These are phyloP conservation scores for Rhododendron kiyosumense DNA, from an alignment of 148 eudicot genomes.

Conservation along the genomic window DNA sequence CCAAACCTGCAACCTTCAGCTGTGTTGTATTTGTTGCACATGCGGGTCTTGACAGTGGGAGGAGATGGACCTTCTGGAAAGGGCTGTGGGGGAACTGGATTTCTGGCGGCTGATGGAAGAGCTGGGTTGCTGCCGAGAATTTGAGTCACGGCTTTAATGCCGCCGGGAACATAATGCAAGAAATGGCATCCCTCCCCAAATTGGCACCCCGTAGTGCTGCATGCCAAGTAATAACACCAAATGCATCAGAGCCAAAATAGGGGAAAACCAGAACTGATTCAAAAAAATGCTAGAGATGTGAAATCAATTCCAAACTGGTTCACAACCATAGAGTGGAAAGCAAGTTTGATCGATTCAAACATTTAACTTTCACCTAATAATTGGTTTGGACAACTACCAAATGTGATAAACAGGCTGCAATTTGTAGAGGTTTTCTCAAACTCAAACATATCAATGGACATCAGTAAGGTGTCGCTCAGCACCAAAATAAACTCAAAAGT, in stretches of 20 bases:
- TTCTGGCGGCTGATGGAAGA: constrained; percentile 38
- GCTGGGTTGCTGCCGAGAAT: constrained; percentile 44
- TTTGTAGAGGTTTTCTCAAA: not conserved
- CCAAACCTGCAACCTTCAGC: constrained; percentile 87
- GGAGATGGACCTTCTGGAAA: constrained; percentile 46
- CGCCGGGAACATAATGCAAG: constrained; percentile 82
- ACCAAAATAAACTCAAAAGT: not conserved
- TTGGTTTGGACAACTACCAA: not conserved
- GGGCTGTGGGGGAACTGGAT: constrained; percentile 35
- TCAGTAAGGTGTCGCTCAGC: not conserved
- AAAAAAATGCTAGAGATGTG: not conserved
- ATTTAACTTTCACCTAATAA: not conserved
- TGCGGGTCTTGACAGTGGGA: constrained; percentile 47
- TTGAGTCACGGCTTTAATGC: constrained; percentile 72
- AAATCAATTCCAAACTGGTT: not conserved
- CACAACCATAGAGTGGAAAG: not conserved
- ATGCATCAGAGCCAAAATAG: constrained; percentile 1
- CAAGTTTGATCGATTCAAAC: not conserved
- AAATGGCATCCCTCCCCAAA: constrained; percentile 92
- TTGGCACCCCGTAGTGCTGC: constrained; percentile 87
- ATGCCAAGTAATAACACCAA: constrained; percentile 9
- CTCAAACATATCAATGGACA: not conserved
- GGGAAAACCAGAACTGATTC: not conserved
- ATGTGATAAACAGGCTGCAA: not conserved
- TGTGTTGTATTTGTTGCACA: constrained; percentile 66